These are phyloP conservation scores for Evansstolkia leycettana DNA, from an alignment of 495 filamentous ascomycete genomes.

Conservation along the genomic window DNA sequence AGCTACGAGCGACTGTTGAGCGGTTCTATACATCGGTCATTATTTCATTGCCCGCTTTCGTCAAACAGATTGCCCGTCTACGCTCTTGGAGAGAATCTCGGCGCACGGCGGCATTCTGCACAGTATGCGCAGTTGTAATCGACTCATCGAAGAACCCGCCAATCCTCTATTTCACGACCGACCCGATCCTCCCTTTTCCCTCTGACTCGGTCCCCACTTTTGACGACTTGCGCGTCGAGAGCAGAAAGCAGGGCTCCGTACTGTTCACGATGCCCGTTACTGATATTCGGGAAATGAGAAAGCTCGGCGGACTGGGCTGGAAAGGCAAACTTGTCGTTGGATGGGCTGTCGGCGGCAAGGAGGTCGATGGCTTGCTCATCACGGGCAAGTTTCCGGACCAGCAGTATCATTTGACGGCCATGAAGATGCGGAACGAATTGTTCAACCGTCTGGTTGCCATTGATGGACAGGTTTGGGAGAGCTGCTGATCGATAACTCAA, in stretches of 20 bases:
- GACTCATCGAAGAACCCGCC: slow-evolving; percentile 39
- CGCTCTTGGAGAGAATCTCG: slow-evolving; percentile 70
- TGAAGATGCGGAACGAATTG: slow-evolving; percentile 64
- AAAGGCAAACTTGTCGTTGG: slow-evolving; percentile 79
- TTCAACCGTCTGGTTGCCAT: slow-evolving; percentile 79
- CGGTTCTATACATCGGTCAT: slow-evolving; percentile 74
- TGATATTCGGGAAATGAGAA: slow-evolving; percentile 59
- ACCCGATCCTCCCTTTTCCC: slow-evolving; percentile 28
- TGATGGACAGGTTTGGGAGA: slow-evolving; percentile 81
- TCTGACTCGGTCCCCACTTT: too few relatives aligned
- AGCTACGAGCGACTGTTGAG: slow-evolving; percentile 66
- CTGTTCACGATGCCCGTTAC: slow-evolving; percentile 39
- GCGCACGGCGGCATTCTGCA: slow-evolving; percentile 56
- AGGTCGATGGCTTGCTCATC: slow-evolving; percentile 70
- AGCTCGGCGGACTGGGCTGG: slow-evolving; percentile 79
- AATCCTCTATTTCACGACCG: slow-evolving; percentile 35
- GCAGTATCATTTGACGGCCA: slow-evolving; percentile 52
- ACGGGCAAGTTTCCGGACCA: slow-evolving; percentile 37
- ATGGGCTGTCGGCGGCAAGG: slow-evolving; percentile 57
- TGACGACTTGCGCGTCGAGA: slow-evolving; percentile 24
- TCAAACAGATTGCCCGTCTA: slow-evolving; percentile 63
- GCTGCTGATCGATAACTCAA: slow-evolving; percentile 40
- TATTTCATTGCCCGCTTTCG: slow-evolving; percentile 47
- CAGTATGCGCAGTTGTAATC: slow-evolving; percentile 51
- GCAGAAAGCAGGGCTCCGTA: slow-evolving; percentile 26